These are phyloP conservation scores for Leccinum rimulosum DNA, from an alignment of 768 basidiomycete genomes.

Conservation along the genomic window DNA sequence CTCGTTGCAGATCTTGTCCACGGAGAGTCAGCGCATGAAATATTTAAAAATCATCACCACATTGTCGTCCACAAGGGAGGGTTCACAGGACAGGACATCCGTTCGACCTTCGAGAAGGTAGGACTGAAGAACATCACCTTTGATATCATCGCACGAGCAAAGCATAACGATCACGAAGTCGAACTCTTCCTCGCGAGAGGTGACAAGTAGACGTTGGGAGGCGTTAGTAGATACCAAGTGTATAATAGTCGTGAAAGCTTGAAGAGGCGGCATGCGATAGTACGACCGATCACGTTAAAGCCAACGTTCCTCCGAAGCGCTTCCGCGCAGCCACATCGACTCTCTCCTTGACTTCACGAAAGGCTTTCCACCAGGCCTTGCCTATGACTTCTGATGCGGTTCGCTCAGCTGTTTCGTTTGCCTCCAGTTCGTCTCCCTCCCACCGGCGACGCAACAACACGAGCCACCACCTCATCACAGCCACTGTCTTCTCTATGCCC, in stretches of 20 bases:
- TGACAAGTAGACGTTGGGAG: constrained; percentile 28
- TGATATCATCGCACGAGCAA: constrained; percentile 32
- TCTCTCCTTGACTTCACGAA: constrained; percentile 61
- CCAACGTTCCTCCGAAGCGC: constrained; percentile 72
- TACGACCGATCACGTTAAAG: constrained; percentile 43
- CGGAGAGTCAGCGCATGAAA: constrained; percentile 18
- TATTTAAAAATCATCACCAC: constrained; percentile 37
- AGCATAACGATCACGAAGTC: constrained; percentile 32
- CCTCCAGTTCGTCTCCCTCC: constrained; percentile 42
- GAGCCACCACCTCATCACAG: constrained; percentile 82
- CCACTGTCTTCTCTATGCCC: constrained; percentile 68
- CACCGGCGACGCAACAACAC: constrained; percentile 65
- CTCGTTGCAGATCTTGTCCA: constrained; percentile 55
- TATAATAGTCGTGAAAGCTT: not conserved
- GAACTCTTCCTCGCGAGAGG: constrained; percentile 60
- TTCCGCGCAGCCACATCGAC: constrained; percentile 65
- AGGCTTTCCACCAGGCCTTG: constrained; percentile 80
- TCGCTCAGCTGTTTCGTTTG: constrained; percentile 30
- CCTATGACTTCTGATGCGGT: constrained; percentile 46
- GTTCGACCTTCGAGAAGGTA: constrained; percentile 48
- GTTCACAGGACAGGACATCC: constrained; percentile 48
- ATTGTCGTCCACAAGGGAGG: constrained; percentile 56
- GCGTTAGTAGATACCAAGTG: not conserved
- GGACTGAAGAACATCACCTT: constrained; percentile 48
- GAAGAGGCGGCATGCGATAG: not conserved